Percentiles rank a stretch among this genome's conserved stretches.
These are phyloP conservation scores for Aspergillus cejpii DNA, from an alignment of 2,329 filamentous ascomycete genomes.

Conservation along the genomic window DNA sequence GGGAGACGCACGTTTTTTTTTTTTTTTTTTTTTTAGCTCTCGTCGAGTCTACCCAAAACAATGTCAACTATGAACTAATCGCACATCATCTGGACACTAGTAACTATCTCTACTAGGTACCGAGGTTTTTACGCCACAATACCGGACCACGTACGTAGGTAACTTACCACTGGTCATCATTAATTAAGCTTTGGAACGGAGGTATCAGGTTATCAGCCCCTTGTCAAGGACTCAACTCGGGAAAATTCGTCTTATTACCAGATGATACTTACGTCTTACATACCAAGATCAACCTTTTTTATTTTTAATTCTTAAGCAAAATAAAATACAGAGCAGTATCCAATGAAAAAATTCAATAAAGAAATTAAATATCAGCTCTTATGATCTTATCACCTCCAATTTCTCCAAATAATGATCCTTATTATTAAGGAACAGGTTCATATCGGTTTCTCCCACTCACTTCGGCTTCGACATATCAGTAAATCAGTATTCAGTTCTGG, in stretches of 20 bases:
- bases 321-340: too few species aligned
- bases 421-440: constrained; percentile 6
- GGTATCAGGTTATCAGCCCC: constrained; percentile 17
- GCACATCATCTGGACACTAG: constrained; percentile 9
- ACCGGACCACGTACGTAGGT: constrained; percentile 1
- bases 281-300: not conserved
- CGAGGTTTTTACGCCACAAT: not conserved
- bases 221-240: constrained; percentile 15
- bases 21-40: constrained; percentile 19
- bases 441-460: too few species aligned
- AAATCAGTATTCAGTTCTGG: too few species aligned
- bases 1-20: constrained; percentile 12
- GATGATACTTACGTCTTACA: constrained; percentile 1
- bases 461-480: too few species aligned
- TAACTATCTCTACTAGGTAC: not conserved
- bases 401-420: constrained; percentile 3
- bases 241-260: constrained; percentile 10
- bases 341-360: not conserved
- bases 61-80: constrained; percentile 6
- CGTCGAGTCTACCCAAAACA: constrained; percentile 16
- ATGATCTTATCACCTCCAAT: constrained; percentile 5
- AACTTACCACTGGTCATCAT: constrained; percentile 15
- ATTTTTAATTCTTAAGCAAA: not conserved
- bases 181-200: constrained; percentile 24
- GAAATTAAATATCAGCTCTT: not conserved